Base-by-base conservation (phyloP, 192 early-diverging fungal genomes). In the Phlyctochytrium bullatum region DNA sequence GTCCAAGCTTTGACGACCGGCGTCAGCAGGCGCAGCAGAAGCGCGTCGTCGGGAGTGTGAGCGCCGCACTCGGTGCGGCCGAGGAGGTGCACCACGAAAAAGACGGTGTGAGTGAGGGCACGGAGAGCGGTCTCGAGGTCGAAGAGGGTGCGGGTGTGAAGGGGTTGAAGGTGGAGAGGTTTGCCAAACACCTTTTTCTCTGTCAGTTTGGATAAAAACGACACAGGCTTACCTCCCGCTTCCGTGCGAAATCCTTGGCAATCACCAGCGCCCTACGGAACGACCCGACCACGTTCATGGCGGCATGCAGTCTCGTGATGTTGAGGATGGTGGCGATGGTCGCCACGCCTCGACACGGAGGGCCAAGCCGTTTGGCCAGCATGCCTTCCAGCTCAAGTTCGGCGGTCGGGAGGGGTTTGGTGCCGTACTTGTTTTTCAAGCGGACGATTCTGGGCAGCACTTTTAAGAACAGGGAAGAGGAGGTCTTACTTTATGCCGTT, bases 371-470 rank as follows among this genome's bases (percentile, higher is more conserved):
- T 4, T 17, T 23, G 12, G 66, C 66, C 47, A 27, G 52, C 80
- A 85, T 86, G 0, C 83, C 79, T 59, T 73, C 52, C 59, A 90
- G 73, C 61, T 86, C 78, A 25, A 90, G 73, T 61, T 91, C 90
- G 23, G 90, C 90, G 16, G 90, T 91, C 6, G 88, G 88, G 29
- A 91, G 75, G 10, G 81, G 80, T 51, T 84, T 86, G 28, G 88
- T 90, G 34, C 88, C 88, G 53, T 84, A 76, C 78, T 89, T 91
- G 72, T 90, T 81, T 72, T 88, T 89, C 50, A 88, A 72, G 12
- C 87, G 79, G 34, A 88, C 80, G n/a, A 90, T 80, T 20, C 40
- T 47, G 40, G 6, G 6, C n/a, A n/a, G n/a, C n/a, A n/a, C n/a
- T n/a, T n/a, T 47, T 47, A 20, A 47, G 40, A 30, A 14, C 10